Evolutionary conservation across 2,329 filamentous ascomycete genomes (phyloP), one percentile per base, ranked within the genome.

Genomic region (Cladorrhinum sp.): DNA sequence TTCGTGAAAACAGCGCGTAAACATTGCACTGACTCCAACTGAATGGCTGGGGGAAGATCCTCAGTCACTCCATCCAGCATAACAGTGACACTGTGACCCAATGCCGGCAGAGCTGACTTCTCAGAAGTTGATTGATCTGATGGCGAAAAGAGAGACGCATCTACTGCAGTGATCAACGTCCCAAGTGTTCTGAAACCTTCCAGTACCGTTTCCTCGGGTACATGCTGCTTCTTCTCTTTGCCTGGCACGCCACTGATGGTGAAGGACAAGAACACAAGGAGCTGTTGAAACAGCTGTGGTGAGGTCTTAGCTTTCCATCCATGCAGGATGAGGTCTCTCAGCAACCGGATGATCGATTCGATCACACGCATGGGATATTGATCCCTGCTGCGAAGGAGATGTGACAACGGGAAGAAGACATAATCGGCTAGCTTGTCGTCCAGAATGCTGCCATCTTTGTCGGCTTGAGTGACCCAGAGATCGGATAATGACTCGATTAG

Each of bases 351-450:
- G 27, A 89, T 87, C 49, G 90, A 75, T 72, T 99, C 95, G 7
- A 95, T 77, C 45, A 91, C 79, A 36, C 83, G 82, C 51, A 90
- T 83, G 0, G 93, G 87, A 57, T 93, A 85, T 52, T 83, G 80
- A 64, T 89, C 85, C 66, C 91, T 88, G 64, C 87, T 83, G 61
- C 91, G 88, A 68, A 99, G 88, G 41, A 98, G 85, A 67, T 95
- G 89, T 0, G 91, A 92, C 0, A 99, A 79, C 0, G 95, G 95
- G 64, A 97, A 96, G 78, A 98, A 98, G 70, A 90, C 84, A 79
- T 98, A 99, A 77, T 97, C 93, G 13, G 93, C 92, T 18, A 98
- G 78, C 72, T 92, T 93, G 56, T 87, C 82, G 72, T 97, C 91
- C 18, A 98, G 73, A 0, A 78, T 76, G 1, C 77, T 71, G 2